Evolutionary conservation across 192 early-diverging fungal species (phyloP).

Genomic region (Phlyctochytrium bullatum): DNA sequence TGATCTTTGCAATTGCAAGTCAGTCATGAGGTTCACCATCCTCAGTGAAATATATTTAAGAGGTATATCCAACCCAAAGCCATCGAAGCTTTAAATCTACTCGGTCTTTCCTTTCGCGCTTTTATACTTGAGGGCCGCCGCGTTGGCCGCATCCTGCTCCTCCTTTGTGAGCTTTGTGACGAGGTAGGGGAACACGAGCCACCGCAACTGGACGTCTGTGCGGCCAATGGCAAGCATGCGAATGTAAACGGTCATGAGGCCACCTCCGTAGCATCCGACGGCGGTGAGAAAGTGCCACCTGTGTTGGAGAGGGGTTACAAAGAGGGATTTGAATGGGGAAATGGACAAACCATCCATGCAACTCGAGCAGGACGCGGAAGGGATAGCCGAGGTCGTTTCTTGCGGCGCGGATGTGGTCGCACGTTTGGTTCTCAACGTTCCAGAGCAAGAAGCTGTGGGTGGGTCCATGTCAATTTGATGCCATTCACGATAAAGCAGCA

Average conservation of each 20-base stretch:
- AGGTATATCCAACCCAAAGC: no score
- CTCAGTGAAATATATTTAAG: no score
- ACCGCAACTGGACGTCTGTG: conserved; percentile 26
- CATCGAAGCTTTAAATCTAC: no score
- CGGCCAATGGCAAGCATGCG: conserved; percentile 30
- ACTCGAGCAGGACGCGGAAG: conserved; percentile 47
- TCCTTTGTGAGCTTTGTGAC: neutral
- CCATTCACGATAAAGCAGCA: neutral
- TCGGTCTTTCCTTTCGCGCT: no score
- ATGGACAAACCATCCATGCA: conserved; percentile 48
- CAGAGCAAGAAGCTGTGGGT: conserved; percentile 57
- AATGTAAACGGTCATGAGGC: conserved; percentile 21
- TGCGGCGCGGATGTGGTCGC: conserved; percentile 49
- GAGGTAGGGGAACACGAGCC: neutral
- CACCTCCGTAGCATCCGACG: conserved; percentile 22
- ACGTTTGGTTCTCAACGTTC: conserved; percentile 79
- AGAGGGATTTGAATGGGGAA: no score
- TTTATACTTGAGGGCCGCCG: neutral
- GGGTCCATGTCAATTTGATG: no score
- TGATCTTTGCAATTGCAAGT: no score
- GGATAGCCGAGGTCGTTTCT: conserved; percentile 47
- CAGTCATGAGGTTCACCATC: no score
- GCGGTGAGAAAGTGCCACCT: conserved; percentile 50
- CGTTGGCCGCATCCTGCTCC: neutral
- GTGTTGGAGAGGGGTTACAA: no score